Base-by-base conservation (phyloP, 202 grass and related monocot species). In the Setaria viridis region DNA sequence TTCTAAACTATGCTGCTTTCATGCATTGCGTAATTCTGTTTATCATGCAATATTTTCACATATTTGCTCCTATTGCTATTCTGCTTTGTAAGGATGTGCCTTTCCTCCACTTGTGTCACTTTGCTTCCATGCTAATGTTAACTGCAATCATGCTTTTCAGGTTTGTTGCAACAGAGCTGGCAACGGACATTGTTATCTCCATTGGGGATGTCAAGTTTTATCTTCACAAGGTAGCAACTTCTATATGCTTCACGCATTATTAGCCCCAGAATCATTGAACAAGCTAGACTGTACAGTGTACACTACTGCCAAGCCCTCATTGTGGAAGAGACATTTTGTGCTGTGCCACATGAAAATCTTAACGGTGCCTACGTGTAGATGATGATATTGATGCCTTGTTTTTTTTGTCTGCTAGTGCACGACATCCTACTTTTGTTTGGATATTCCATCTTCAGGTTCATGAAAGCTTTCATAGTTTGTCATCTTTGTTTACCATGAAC, bases 161-260 rank as follows among this genome's bases (percentile, higher is more conserved):
- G 87, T 97, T 94, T 89, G 92, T 99, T 86, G 92, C 94, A 59
- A 93, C 97, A 33, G 97, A 99, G 80, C 65, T 99, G 72, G 92
- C 92, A 43, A 93, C 97, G 43, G 97, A 99, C 43, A 86, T 97
- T 73, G 80, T 93, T 85, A 83, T 99, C 66, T 90, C 85, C 11
- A 68, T 97, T 74, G 94, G 90, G 29, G 91, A 93, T 32, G 90
- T 93, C 65, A 97, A 97, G 62, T 99, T 99, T 93, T 93, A 90
- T 91, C 94, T 99, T 84, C 97, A 99, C 77, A 99, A 99, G 97
- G 97, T 99, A 97, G 60, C 46, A 56, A 81, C 35, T 33, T 66
- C 47, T 55, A 25, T 71, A 42, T 82, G 57, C 55, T 67, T 76
- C 56, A 46, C 53, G 76, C 48, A 37, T 69, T 83, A 45, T 55